Conservation (phyloP, 495 filamentous ascomycete genomes). For the Viridothelium virens region DNA sequence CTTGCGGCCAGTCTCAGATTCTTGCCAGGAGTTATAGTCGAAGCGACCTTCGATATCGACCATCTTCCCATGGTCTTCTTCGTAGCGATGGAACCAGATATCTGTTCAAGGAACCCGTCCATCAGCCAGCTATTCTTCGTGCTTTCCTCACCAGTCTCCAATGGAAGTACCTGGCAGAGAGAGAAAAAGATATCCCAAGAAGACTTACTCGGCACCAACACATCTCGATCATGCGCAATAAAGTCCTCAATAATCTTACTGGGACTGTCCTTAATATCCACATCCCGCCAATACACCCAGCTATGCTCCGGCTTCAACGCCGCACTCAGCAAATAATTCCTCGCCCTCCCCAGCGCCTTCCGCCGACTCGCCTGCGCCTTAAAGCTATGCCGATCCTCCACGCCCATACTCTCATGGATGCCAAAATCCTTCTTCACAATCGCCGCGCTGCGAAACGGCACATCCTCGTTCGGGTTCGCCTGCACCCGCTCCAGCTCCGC, state of each 20-base stretch:
- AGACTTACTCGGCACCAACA: conserved; percentile 85
- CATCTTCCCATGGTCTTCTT: conserved; percentile 44
- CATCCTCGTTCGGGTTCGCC: conserved; percentile 58
- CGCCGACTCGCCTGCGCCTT: conserved; percentile 81
- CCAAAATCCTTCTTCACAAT: conserved; percentile 91
- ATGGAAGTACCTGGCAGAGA: not conserved
- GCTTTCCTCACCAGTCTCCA: not conserved
- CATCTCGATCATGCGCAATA: conserved; percentile 83
- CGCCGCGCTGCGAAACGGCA: conserved; percentile 72
- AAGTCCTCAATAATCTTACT: conserved; percentile 87
- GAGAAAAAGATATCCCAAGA: not conserved
- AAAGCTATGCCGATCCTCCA: conserved; percentile 78
- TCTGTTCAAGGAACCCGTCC: conserved; percentile 45
- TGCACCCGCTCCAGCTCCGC: conserved; percentile 84
- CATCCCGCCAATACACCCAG: conserved; percentile 99
- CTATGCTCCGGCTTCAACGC: conserved; percentile 87
- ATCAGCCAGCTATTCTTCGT: conserved; percentile 9
- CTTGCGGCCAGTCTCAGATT: conserved; percentile 73
- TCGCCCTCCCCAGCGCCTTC: conserved; percentile 80
- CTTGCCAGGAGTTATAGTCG: conserved; percentile 98
- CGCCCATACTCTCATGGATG: conserved; percentile 56
- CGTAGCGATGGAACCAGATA: conserved; percentile 95
- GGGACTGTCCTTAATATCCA: conserved; percentile 90
- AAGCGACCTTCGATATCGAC: conserved; percentile 92
- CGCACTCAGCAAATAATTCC: conserved; percentile 83